These are phyloP conservation scores for Beauveria bassiana DNA, from an alignment of 2,329 filamentous ascomycete species.

Conservation along the genomic window DNA sequence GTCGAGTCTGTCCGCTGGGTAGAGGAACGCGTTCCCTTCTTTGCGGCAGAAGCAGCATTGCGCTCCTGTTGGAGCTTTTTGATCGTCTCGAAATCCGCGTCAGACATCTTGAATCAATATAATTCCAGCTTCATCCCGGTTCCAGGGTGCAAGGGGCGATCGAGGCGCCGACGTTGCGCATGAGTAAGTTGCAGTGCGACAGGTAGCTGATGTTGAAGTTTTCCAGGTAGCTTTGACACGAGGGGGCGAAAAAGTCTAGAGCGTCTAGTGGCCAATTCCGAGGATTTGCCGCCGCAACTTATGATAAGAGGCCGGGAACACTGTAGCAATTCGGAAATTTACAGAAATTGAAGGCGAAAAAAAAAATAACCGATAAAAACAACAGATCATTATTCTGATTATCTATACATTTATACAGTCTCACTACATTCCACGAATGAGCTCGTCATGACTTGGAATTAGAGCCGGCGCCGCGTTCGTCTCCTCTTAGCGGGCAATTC, in stretches of 20 bases:
- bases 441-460: background rate
- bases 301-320: background rate
- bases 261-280: background rate
- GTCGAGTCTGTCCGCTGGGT: constrained; percentile 80
- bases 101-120: constrained; percentile 49
- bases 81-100: constrained; percentile 82
- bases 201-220: constrained; percentile 22
- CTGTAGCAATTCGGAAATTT: background rate
- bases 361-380: background rate
- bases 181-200: constrained; percentile 23
- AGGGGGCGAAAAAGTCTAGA: constrained; percentile 26
- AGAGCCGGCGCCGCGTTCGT: constrained; percentile 4
- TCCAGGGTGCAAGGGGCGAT: constrained; percentile 30
- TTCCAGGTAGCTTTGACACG: constrained; percentile 13
- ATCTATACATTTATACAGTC: background rate
- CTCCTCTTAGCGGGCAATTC: constrained; percentile 13
- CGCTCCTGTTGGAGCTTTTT: constrained; percentile 87
- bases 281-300: constrained; percentile 4
- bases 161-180: constrained; percentile 28
- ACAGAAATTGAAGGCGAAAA: background rate
- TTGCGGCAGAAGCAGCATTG: constrained; percentile 68
- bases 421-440: background rate
- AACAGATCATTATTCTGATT: too few species aligned
- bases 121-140: constrained; percentile 34
- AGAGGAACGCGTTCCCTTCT: constrained; percentile 71